Percentiles rank a stretch among this genome's conserved stretches.
phyloP scores from a whole-genome alignment of 306 rosid genomes.

The Vigna angularis region DNA sequence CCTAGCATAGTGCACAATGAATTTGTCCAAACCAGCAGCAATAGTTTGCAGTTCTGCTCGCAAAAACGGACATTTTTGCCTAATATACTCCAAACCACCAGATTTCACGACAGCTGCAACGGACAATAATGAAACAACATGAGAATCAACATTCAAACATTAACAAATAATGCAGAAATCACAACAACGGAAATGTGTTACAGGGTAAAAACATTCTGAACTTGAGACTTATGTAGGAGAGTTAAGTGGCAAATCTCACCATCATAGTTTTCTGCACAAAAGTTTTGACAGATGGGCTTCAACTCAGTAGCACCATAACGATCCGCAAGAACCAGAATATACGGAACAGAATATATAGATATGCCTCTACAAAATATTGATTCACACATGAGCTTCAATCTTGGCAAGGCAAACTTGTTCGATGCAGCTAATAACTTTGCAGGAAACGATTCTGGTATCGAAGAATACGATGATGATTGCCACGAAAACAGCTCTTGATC shows the following conservation, averaged over 20 bases:
- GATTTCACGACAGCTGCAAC: too few relatives aligned
- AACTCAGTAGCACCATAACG: constrained; percentile 75
- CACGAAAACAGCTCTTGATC: constrained; percentile 74
- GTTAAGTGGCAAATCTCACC: constrained; percentile 59
- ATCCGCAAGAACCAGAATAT: constrained; percentile 83
- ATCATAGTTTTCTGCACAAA: constrained; percentile 85
- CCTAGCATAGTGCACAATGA: too few relatives aligned
- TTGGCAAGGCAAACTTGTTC: constrained; percentile 74
- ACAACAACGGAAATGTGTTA: too few relatives aligned
- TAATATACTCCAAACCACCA: too few relatives aligned
- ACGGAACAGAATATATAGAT: constrained; percentile 82
- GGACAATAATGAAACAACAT: too few relatives aligned
- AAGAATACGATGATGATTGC: constrained; percentile 59
- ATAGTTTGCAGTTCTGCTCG: too few relatives aligned
- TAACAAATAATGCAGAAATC: neutral
- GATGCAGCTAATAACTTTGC: constrained; percentile 89
- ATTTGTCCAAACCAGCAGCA: too few relatives aligned
- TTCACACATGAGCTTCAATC: constrained; percentile 88
- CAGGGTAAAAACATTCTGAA: too few relatives aligned
- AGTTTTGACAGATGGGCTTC: constrained; percentile 82
- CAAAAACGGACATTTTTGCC: too few relatives aligned
- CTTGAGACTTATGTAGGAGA: neutral
- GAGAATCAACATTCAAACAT: too few relatives aligned
- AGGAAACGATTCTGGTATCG: constrained; percentile 70
- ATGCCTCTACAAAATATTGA: constrained; percentile 87